Evolutionary conservation across 2,329 filamentous ascomycete species (phyloP).

Genomic region (Neofusicoccum sp.): DNA sequence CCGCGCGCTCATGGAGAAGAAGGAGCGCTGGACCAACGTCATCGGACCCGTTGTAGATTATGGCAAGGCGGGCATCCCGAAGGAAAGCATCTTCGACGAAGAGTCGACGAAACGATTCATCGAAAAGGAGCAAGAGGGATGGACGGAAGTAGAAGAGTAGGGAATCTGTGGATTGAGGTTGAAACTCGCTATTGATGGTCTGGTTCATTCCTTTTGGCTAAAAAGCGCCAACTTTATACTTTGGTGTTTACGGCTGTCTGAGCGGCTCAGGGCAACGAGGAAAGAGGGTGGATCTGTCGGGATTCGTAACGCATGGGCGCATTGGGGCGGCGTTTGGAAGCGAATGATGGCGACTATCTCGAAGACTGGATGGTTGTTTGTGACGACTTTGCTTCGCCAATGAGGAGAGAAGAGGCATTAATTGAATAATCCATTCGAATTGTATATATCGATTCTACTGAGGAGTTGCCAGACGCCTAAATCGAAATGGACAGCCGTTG

Average conservation of each 20-base stretch:
- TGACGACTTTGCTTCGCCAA: background rate
- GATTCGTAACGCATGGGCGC: background rate
- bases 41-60: conserved; percentile 91
- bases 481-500: no score
- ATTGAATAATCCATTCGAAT: background rate
- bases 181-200: no score
- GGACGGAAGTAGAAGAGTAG: conserved; percentile 77
- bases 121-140: conserved; percentile 75
- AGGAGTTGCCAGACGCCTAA: no score
- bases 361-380: background rate
- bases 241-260: background rate
- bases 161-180: background rate
- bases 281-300: background rate
- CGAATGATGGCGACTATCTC: background rate
- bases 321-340: background rate
- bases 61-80: conserved; percentile 74
- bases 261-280: background rate
- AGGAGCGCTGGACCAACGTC: conserved; percentile 84
- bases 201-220: background rate
- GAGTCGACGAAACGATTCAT: conserved; percentile 72
- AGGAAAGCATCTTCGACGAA: conserved; percentile 75
- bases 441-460: no score
- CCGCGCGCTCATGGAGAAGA: conserved; percentile 87
- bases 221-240: background rate
- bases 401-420: background rate